Evolutionary conservation across 2,329 filamentous ascomycete genomes (phyloP), one percentile per base, ranked within the genome.

Genomic region (Penicillium brevicompactum): DNA sequence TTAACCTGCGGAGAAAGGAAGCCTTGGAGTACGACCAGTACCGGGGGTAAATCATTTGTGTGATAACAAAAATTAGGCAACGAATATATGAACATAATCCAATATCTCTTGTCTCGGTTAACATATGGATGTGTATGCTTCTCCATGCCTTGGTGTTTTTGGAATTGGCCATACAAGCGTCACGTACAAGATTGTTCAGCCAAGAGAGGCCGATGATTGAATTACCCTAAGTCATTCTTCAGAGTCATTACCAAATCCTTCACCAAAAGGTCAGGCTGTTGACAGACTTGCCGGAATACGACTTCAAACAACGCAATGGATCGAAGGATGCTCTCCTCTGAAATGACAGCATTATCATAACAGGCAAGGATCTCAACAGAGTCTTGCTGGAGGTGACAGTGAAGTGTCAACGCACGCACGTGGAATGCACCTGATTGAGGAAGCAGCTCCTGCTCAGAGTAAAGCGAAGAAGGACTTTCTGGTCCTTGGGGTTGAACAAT

Each of bases 1-100:
- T 97, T 2, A 84, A 88, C 68, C 77, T 78, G 60, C 84, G 87
- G 62, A 80, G 87, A 68, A 78, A 78, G 51, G 90, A 95, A 70
- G 88, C 91, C 43, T 82, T 81, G 51, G 75, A 76, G 41, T 83
- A 78, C 64, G 75, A 79, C 46, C 71, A 75, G 55, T 84, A 80
- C 61, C 75, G 80, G 60, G 82, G 63, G 5, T 37, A 16, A n/a
- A 4, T 7, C 34, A 37, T 63, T 60, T 47, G 11, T 43, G 14
- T 48, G 30, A 38, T 32, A 34, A 55, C 18, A 9, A 46, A 48
- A 34, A 30, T 27, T 14, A 34, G 27, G 14, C 14, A 42, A 34
- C 42, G 21, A 34, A 51, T 16, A 49, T 46, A 38, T 30, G 16
- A 46, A 38, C 22, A 50, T 42, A 22, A 14, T 4, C 2, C 31